Evolutionary conservation across 1,284 basidiomycete species (phyloP).

Genomic region (Cystobasidium slooffiae): DNA sequence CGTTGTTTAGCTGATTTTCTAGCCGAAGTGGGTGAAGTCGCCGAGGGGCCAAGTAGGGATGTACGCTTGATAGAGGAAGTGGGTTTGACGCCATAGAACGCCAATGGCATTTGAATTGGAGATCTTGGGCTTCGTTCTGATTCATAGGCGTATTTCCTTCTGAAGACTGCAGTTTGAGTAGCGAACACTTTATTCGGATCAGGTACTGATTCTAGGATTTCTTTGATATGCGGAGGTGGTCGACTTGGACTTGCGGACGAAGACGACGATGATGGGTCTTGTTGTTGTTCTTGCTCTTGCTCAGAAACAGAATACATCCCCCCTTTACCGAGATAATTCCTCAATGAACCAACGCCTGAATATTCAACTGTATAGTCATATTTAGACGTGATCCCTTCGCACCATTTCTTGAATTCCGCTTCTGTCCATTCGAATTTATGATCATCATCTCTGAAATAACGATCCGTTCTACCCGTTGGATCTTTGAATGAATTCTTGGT

Average conservation of each 20-base stretch:
- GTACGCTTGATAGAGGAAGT: neutral
- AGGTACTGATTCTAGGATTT: conserved; percentile 23
- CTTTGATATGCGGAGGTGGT: conserved; percentile 30
- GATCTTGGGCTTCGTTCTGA: conserved; percentile 48
- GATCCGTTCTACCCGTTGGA: conserved; percentile 70
- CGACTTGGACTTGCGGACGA: neutral
- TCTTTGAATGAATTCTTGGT: conserved; percentile 59
- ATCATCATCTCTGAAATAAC: conserved; percentile 72
- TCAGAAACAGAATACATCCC: conserved; percentile 32
- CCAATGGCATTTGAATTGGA: conserved; percentile 44
- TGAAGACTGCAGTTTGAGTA: conserved; percentile 39
- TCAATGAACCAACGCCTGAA: conserved; percentile 48
- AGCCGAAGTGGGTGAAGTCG: neutral
- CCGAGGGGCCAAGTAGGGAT: neutral
- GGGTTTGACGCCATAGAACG: conserved; percentile 28
- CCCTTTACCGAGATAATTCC: conserved; percentile 45
- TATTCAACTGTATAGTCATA: conserved; percentile 48
- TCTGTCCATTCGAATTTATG: conserved; percentile 93
- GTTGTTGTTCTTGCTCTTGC: neutral
- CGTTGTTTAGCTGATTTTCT: conserved; percentile 26
- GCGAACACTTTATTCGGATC: conserved; percentile 41
- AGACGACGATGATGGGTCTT: neutral
- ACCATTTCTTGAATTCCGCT: conserved; percentile 78
- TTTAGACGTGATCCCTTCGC: conserved; percentile 59
- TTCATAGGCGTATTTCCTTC: neutral